A percentile compares a stretch with the other conserved stretches of the same genome.
These are phyloP conservation scores for Bisporella sp. DNA, from an alignment of 2,329 filamentous ascomycete genomes.

Conservation along the genomic window DNA sequence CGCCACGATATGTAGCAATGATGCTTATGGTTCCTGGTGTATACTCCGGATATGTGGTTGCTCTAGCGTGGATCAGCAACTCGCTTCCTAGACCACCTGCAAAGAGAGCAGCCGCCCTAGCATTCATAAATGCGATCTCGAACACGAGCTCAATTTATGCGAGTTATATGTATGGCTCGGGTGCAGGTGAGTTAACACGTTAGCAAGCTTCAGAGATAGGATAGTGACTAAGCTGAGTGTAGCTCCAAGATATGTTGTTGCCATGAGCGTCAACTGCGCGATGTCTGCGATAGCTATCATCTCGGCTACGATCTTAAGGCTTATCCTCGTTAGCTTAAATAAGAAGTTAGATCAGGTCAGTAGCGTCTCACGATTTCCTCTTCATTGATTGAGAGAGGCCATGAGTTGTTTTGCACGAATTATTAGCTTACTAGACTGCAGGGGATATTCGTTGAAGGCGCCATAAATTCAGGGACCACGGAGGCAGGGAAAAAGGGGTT, in stretches of 20 bases:
- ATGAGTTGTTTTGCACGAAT: too few species aligned
- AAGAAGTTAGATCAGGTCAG: conserved; percentile 60
- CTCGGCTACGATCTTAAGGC: conserved; percentile 53
- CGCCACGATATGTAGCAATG: conserved; percentile 61
- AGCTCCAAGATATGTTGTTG: conserved; percentile 27
- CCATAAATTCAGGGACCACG: conserved; percentile 48
- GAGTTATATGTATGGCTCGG: conserved; percentile 57
- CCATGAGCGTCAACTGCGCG: conserved; percentile 62
- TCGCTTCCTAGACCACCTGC: conserved; percentile 68
- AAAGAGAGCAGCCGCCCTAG: conserved; percentile 54
- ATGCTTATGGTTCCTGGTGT: conserved; percentile 63
- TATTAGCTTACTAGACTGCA: not conserved
- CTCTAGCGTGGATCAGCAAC: conserved; percentile 68
- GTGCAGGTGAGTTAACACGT: conserved; percentile 14
- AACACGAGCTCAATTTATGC: conserved; percentile 67
- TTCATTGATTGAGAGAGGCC: conserved; percentile 23
- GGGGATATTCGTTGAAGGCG: conserved; percentile 1
- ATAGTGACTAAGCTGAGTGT: not conserved
- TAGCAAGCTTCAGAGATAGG: not conserved
- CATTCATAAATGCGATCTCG: conserved; percentile 67
- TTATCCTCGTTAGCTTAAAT: conserved; percentile 59
- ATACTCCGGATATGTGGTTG: conserved; percentile 61
- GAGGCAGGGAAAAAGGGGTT: conserved; percentile 55
- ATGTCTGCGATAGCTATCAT: conserved; percentile 58
- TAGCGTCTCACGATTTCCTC: conserved; percentile 23